phyloP scores from a whole-genome alignment of 2,329 filamentous ascomycete species.

The Apiospora saccharicola region DNA sequence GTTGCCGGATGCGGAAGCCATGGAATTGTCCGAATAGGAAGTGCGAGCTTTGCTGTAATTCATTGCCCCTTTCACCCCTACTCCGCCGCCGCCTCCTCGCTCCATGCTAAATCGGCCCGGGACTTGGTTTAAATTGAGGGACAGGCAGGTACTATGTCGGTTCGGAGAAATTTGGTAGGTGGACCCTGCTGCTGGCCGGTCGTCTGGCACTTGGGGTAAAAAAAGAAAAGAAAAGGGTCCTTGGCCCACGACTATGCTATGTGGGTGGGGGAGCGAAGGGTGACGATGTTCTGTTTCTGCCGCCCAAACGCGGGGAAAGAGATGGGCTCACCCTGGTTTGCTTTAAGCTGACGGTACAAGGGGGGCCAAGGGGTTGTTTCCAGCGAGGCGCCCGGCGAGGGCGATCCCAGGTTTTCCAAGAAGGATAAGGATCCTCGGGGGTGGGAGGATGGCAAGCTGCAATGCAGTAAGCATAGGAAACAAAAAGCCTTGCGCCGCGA shows the following conservation, averaged over 20 bases:
- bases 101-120: neutral
- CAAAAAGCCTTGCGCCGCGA: neutral
- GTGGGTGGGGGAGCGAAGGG: constrained; percentile 2
- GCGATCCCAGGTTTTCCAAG: neutral
- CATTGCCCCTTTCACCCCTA: neutral
- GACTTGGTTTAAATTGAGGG: neutral
- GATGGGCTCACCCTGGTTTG: neutral
- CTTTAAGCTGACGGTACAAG: constrained; percentile 8
- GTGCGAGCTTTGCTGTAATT: constrained; percentile 3
- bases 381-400: neutral
- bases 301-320: neutral
- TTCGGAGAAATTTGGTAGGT: neutral
- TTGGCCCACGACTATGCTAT: constrained; percentile 4
- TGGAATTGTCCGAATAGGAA: constrained; percentile 11
- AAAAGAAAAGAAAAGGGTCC: neutral
- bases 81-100: neutral
- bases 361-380: neutral
- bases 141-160: neutral
- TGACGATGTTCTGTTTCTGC: neutral
- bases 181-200: neutral
- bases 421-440: neutral
- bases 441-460: constrained; percentile 2
- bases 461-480: neutral
- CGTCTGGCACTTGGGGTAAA: neutral
- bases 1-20: constrained; percentile 19